A percentile compares a stretch with the other conserved stretches of the same genome.
These are phyloP conservation scores for Turritis glabra DNA, from an alignment of 345 rosid genomes.

Conservation along the genomic window DNA sequence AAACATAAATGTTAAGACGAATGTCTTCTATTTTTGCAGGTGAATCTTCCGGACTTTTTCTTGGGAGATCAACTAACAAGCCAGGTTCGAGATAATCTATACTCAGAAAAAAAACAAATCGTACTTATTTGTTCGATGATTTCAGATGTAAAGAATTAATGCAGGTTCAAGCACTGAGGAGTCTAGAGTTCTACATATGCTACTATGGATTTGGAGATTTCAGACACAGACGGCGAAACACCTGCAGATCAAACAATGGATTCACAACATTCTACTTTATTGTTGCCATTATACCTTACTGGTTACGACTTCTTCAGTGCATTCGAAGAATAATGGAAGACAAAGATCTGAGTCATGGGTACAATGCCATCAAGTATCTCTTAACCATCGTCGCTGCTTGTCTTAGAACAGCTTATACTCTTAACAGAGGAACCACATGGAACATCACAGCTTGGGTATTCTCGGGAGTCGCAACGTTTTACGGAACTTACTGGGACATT, in stretches of 20 bases:
- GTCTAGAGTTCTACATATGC: slow-evolving; percentile 70
- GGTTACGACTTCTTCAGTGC: slow-evolving; percentile 64
- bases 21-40: slow-evolving; percentile 40
- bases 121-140: not conserved
- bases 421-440: slow-evolving; percentile 42
- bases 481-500: slow-evolving; percentile 67
- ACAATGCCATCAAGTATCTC: slow-evolving; percentile 62
- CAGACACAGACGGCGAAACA: slow-evolving; percentile 38
- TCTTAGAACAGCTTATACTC: slow-evolving; percentile 55
- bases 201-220: slow-evolving; percentile 69
- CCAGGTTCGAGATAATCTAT: slow-evolving; percentile 48
- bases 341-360: slow-evolving; percentile 48
- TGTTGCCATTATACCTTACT: slow-evolving; percentile 58
- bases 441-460: slow-evolving; percentile 47
- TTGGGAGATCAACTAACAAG: slow-evolving; percentile 83
- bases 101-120: no score
- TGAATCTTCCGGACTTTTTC: slow-evolving; percentile 76
- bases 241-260: slow-evolving; percentile 37
- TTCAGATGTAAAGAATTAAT: not conserved
- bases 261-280: slow-evolving; percentile 53
- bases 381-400: slow-evolving; percentile 58
- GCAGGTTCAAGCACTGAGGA: slow-evolving; percentile 68
- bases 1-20: not conserved
- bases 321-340: slow-evolving; percentile 61
- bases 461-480: slow-evolving; percentile 51